A percentile compares a stretch with the other conserved stretches of the same genome.
phyloP scores from a whole-genome alignment of 2,329 filamentous ascomycete genomes.

The Akanthomyces dipterigenus region DNA sequence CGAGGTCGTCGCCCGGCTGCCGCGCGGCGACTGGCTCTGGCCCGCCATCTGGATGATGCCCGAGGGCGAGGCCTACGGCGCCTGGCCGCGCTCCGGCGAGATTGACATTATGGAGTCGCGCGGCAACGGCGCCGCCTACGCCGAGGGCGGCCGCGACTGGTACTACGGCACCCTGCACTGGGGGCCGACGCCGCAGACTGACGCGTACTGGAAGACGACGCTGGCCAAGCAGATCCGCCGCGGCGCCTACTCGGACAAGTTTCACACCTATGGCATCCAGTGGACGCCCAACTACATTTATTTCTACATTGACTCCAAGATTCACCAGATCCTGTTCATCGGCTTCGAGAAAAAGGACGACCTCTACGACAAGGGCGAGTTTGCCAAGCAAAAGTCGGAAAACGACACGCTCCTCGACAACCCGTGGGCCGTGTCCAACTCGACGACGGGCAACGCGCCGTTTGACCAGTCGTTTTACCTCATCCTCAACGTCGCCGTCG shows the following conservation, averaged over 20 bases:
- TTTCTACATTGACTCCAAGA: constrained; percentile 42
- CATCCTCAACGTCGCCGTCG: constrained; percentile 45
- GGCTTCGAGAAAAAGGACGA: constrained; percentile 26
- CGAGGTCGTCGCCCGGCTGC: constrained; percentile 47
- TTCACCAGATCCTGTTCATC: constrained; percentile 32
- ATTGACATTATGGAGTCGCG: constrained; percentile 46
- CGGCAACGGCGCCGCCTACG: constrained; percentile 36
- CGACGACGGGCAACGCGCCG: constrained; percentile 36
- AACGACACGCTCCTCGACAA: constrained; percentile 36
- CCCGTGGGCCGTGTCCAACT: constrained; percentile 35
- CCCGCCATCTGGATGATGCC: constrained; percentile 48
- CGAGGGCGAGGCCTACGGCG: constrained; percentile 37
- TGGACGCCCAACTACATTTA: constrained; percentile 47
- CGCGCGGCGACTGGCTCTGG: constrained; percentile 50
- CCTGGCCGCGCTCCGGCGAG: constrained; percentile 45
- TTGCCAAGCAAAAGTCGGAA: constrained; percentile 28
- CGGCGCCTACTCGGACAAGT: constrained; percentile 33
- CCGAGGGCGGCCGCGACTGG: constrained; percentile 36
- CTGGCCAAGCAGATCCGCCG: constrained; percentile 26
- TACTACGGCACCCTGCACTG: constrained; percentile 41
- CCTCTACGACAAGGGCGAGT: constrained; percentile 37
- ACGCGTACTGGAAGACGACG: constrained; percentile 30
- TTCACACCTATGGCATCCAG: constrained; percentile 47
- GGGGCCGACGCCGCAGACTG: constrained; percentile 28
- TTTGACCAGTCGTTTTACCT: constrained; percentile 47